Evolutionary conservation across 441 rosid species (phyloP), one percentile per base, ranked within the genome.

Genomic region (Hura crepitans): DNA sequence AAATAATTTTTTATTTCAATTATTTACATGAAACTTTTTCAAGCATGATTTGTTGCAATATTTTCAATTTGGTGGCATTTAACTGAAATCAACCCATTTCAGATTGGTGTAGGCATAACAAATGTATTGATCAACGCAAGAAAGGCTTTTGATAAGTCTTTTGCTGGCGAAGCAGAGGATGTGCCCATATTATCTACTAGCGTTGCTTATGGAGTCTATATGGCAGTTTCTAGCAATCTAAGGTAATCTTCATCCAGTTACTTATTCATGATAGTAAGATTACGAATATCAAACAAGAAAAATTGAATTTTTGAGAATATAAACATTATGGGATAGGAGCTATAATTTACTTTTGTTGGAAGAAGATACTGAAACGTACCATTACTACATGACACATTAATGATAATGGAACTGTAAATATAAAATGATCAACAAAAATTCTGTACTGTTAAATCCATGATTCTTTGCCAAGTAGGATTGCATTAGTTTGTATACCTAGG

Each of bases 161-260:
- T 83, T 42, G 91, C 85, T 58, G 82, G 68, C 17, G 97, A 94
- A 84, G 81, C 83, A 3, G 97, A 89, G 78, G 88, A 86, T 73
- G 87, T 94, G 75, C 96, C 97, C 13, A 74, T 94, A 66, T 57
- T 94, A 73, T 85, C 98, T 28, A 91, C 97, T 27, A 94, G 96
- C 62, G 88, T 72, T 66, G 96, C 86, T 30, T 91, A 88, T 74
- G 98, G 96, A 70, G 87, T 85, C 59, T 94, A 89, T 31, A 91
- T 89, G 96, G 92, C 95, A 39, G 88, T 91, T 78, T 91, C 96
- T 23, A 91, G 97, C 88, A 94, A 94, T 72, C 85, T 91, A 75
- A 89, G 97, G 98, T 91, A 54, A 65, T 33, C 54, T 71, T 60
- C 25, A 5, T 25, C 43, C 37, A 20, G 6, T 12, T 12, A 11